phyloP scores from a whole-genome alignment of 768 basidiomycete genomes.

The Infundibulicybe gibba region DNA sequence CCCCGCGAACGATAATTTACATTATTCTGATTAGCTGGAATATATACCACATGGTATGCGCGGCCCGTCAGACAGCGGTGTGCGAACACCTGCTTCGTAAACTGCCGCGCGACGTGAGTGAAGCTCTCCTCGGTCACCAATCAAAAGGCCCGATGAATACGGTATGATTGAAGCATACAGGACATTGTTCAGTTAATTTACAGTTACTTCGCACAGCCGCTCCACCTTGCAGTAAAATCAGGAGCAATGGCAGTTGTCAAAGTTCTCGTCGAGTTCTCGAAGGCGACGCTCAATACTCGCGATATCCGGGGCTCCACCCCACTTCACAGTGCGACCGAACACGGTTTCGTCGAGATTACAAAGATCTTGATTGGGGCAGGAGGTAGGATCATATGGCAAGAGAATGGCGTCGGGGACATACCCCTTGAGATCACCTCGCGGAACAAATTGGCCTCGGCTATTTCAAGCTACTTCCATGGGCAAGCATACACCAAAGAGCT shows the following conservation, averaged over 20 bases:
- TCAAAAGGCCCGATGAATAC: slow-evolving; percentile 44
- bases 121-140: slow-evolving; percentile 39
- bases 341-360: slow-evolving; percentile 29
- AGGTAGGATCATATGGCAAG: slow-evolving; percentile 34
- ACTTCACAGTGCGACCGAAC: slow-evolving; percentile 43
- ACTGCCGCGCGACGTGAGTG: slow-evolving; percentile 46
- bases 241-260: slow-evolving; percentile 24
- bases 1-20: neutral
- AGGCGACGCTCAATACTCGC: slow-evolving; percentile 29
- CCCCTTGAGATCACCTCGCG: slow-evolving; percentile 33
- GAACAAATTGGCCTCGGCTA: slow-evolving; percentile 19
- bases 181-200: neutral
- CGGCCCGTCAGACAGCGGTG: slow-evolving; percentile 18
- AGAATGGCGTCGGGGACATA: slow-evolving; percentile 48
- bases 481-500: neutral
- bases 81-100: slow-evolving; percentile 43
- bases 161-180: slow-evolving; percentile 20
- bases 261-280: slow-evolving; percentile 34
- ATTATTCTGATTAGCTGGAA: slow-evolving; percentile 41
- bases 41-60: slow-evolving; percentile 47
- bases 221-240: slow-evolving; percentile 47
- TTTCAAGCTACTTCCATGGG: slow-evolving; percentile 6
- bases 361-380: slow-evolving; percentile 32
- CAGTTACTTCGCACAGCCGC: slow-evolving; percentile 32
- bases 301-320: slow-evolving; percentile 50